Percentiles rank a stretch among this genome's conserved stretches.
phyloP scores from a whole-genome alignment of 2,329 filamentous ascomycete genomes.

The Verticillium tricorpus region DNA sequence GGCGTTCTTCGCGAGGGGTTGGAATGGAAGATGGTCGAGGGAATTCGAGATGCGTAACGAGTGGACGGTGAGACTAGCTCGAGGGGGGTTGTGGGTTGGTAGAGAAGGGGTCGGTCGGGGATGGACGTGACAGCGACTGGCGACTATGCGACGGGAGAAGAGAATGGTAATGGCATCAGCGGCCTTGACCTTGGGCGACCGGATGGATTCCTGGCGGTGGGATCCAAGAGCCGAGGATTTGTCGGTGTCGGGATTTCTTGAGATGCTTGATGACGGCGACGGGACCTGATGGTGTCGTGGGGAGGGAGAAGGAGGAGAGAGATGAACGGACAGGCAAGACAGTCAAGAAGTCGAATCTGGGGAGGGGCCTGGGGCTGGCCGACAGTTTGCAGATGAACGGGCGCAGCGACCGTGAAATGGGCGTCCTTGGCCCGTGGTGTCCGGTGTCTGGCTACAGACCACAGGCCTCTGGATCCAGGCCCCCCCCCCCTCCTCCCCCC shows the following conservation, averaged over 20 bases:
- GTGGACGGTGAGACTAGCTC: slow-evolving; percentile 16
- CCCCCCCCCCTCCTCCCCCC: neutral
- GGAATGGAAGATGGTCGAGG: slow-evolving; percentile 2
- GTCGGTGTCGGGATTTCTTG: neutral
- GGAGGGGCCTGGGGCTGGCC: neutral
- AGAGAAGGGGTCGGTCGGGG: neutral
- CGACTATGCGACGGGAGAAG: neutral
- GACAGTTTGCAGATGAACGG: neutral
- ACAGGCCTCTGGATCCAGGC: neutral
- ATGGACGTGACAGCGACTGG: neutral
- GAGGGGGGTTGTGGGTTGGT: neutral
- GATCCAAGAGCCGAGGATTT: neutral
- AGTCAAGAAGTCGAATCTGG: neutral
- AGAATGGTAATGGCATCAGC: neutral
- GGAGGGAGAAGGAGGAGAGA: neutral
- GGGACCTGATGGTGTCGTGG: neutral
- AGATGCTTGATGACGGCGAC: neutral
- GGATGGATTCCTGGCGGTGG: neutral
- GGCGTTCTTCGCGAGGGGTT: neutral
- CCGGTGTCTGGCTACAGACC: no score
- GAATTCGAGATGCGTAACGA: slow-evolving; percentile 11
- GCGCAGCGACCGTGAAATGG: neutral
- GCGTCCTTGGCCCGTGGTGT: neutral
- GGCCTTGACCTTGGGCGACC: neutral
- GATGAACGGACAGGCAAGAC: neutral